Evolutionary conservation across 257 asterid species (phyloP).

Genomic region (Penstemon barbatus): DNA sequence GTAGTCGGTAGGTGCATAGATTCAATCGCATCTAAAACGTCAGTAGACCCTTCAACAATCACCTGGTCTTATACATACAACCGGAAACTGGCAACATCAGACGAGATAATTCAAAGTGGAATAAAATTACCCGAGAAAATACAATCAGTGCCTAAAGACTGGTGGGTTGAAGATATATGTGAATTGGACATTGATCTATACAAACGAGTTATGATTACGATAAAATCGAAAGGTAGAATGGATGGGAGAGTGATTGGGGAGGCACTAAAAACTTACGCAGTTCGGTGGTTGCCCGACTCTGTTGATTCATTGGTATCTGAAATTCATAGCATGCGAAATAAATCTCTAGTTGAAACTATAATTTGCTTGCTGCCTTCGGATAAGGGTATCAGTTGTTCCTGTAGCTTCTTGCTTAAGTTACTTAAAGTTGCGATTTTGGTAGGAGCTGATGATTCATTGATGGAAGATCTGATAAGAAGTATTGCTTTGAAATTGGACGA

Average conservation of each 20-base stretch:
- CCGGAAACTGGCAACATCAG: slow-evolving; percentile 50
- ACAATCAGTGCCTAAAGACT: slow-evolving; percentile 72
- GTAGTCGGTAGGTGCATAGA: slow-evolving; percentile 78
- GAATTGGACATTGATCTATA: slow-evolving; percentile 76
- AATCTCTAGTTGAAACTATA: slow-evolving; percentile 74
- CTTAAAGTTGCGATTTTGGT: slow-evolving; percentile 74
- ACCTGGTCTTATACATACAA: slow-evolving; percentile 88
- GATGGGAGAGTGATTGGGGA: slow-evolving; percentile 67
- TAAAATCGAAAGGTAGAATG: slow-evolving; percentile 83
- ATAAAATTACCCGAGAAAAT: slow-evolving; percentile 40
- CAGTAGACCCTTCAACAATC: slow-evolving; percentile 71
- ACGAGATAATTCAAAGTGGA: slow-evolving; percentile 45
- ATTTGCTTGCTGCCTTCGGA: slow-evolving; percentile 78
- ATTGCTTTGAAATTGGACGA: slow-evolving; percentile 69
- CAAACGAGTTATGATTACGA: slow-evolving; percentile 75
- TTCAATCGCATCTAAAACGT: slow-evolving; percentile 82
- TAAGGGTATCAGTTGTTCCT: slow-evolving; percentile 58
- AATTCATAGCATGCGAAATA: slow-evolving; percentile 58
- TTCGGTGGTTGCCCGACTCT: slow-evolving; percentile 87
- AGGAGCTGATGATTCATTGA: slow-evolving; percentile 59
- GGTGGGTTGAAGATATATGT: slow-evolving; percentile 95
- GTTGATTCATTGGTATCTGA: slow-evolving; percentile 72
- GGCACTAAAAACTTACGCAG: slow-evolving; percentile 75
- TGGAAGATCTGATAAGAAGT: slow-evolving; percentile 57
- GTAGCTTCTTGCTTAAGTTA: slow-evolving; percentile 74